Evolutionary conservation across 495 filamentous ascomycete species (phyloP), one percentile per base, ranked within the genome.

Genomic region (Elasticomyces elasticus): DNA sequence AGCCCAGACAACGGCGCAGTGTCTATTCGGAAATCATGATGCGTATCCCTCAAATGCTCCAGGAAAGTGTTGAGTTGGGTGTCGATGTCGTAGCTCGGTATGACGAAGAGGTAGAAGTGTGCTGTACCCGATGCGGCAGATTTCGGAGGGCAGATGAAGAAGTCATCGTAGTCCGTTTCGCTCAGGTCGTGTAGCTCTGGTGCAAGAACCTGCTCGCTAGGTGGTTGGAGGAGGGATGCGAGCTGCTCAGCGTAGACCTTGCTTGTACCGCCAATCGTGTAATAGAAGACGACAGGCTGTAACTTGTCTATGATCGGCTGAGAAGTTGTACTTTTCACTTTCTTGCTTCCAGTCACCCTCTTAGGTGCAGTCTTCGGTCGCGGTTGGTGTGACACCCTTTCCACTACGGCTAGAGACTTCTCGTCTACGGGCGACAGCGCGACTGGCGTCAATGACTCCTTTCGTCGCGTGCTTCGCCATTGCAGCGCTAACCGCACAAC

Each of bases 1-100:
- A 96, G 69, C 10, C 70, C 70, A 0, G 83, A 82, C 38, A 97
- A 67, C 0, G 92, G 84, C 1, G 86, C 83, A 0, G 89, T 95
- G 65, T 95, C 89, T 55, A 97, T 92, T 19, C 91, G 82, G 71
- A 96, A 96, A 67, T 97, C 91, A 69, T 96, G 76, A 62, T 96
- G 90, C 0, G 89, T 97, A 62, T 97, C 91, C 61, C 82, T 74
- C 12, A 97, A 68, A 67, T 96, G 87, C 46, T 81, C 77, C 13
- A 96, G 69, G 64, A 96, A 87, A 17, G 75, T 85, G 65, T 86
- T 81, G 56, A 92, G 78, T 15, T 91, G 79, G 25, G 85, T 90
- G 62, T 95, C 89, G 55, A 95, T 94, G 64, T 96, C 89, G 69
- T 95, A 97, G 30, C 82, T 85, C 1, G 91, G 92, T 12, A 94